Percentiles rank a stretch among this genome's conserved stretches.
Conservation (phyloP, 1,284 basidiomycete genomes). For the Athelia sp. region DNA sequence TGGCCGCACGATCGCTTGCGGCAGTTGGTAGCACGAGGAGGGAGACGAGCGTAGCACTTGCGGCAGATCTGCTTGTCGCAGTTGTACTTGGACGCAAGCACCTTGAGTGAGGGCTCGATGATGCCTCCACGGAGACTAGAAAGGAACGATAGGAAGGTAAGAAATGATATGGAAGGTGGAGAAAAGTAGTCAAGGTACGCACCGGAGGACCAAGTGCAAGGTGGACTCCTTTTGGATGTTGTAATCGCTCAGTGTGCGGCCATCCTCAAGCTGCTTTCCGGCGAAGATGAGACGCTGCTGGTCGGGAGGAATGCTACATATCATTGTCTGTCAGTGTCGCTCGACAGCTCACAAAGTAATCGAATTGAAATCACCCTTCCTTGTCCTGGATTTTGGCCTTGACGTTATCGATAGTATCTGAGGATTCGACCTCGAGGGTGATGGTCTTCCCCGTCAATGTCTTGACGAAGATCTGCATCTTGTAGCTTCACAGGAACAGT, state of each 20-base stretch:
- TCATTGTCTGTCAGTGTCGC: neutral
- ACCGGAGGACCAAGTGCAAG: constrained; percentile 95
- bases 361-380: constrained; percentile 68
- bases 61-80: constrained; percentile 99
- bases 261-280: constrained; percentile 96
- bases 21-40: constrained; percentile 99
- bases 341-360: constrained; percentile 1
- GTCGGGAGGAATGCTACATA: constrained; percentile 78
- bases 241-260: constrained; percentile 91
- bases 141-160: neutral
- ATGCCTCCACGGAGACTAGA: constrained; percentile 96
- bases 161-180: constrained; percentile 2
- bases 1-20: constrained; percentile 90
- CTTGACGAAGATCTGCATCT: constrained; percentile 95
- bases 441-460: constrained; percentile 97
- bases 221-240: constrained; percentile 99
- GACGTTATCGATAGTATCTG: constrained; percentile 93
- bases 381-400: constrained; percentile 92
- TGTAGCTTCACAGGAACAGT: constrained; percentile 14
- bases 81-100: constrained; percentile 95
- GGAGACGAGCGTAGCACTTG: constrained; percentile 99
- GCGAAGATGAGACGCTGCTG: constrained; percentile 94
- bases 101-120: constrained; percentile 98
- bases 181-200: constrained; percentile 19
- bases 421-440: constrained; percentile 97